These are phyloP conservation scores for Styphnolobium japonicum DNA, from an alignment of 306 rosid genomes.

Conservation along the genomic window DNA sequence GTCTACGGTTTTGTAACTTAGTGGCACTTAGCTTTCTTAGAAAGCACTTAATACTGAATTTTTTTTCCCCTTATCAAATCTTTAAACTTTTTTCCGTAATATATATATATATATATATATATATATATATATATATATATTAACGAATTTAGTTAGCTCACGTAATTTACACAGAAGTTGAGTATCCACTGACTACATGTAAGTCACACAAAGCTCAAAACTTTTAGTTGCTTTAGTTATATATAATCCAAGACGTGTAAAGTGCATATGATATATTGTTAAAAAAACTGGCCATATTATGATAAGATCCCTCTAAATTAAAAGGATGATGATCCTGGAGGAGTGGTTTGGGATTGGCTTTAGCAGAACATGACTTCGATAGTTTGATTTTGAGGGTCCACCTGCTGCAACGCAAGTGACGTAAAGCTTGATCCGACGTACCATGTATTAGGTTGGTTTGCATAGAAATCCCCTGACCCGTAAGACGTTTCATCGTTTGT, in stretches of 20 bases:
- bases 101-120: too few species aligned
- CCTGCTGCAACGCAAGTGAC: conserved; percentile 10
- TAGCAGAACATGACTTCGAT: not conserved
- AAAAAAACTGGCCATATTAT: not conserved
- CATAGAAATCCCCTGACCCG: not conserved
- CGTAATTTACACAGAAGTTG: not conserved
- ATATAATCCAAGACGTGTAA: conserved; percentile 28
- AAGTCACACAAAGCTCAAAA: not conserved
- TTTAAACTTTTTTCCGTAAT: too few species aligned
- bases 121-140: too few species aligned
- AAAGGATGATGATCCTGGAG: not conserved
- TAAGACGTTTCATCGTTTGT: not conserved
- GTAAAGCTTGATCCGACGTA: not conserved
- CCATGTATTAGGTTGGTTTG: conserved; percentile 5
- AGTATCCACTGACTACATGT: not conserved
- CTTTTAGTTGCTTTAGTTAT: conserved; percentile 19
- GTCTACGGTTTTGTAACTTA: too few species aligned
- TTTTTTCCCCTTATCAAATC: too few species aligned
- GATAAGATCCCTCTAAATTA: not conserved
- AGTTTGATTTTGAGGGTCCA: conserved; percentile 24
- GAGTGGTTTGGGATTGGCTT: not conserved
- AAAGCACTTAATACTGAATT: too few species aligned
- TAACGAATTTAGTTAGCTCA: not conserved
- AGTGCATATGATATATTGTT: conserved; percentile 1
- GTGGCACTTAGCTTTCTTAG: too few species aligned